Evolutionary conservation across 768 basidiomycete species (phyloP), one percentile per base, ranked within the genome.

Genomic region (Punctularia strigosozonata): DNA sequence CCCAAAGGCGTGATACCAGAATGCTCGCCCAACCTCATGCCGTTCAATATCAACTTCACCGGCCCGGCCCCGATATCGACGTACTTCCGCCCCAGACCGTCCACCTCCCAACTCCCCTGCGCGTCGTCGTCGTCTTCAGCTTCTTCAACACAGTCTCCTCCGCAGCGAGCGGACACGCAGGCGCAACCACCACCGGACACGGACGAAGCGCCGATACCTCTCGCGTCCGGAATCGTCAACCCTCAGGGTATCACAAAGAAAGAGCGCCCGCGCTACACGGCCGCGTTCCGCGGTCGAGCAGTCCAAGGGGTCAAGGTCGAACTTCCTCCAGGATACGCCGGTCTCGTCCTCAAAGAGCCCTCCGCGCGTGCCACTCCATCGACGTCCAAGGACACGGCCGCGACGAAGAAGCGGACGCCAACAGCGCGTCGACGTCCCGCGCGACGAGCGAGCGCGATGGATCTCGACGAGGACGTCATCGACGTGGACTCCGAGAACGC

Each of bases 11-110:
- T n/a, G n/a, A n/a, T 71, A 7, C 52, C 60, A n/a, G 41, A 46
- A 53, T 75, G 71, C 34, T 62, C 59, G 2, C 84, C 82, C 1
- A 68, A 77, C 51, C 66, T 91, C 22, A 86, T 91, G 82, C 87
- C 87, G 4, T 90, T 91, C 45, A 75, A 80, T 47, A 76, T 89
- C 34, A 58, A 66, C 10, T 75, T 86, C 55, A 63, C 68, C 7
- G 87, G 87, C 0, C 67, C 69, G 15, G 85, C 86, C 1, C 75
- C 78, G 4, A 62, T 89, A 14, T 80, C 79, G 3, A 78, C 79
- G 4, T 90, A 78, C 55, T 77, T 89, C 55, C 69, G 68, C 32
- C 64, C 78, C 38, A 68, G 67, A 39, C 55, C 62, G 35, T 10
- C 10, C 8, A 34, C 33, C 33, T 13, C 28, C 28, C 28, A 30